Conservation (phyloP, 139 green algal species). For the Haematococcus sp. region DNA sequence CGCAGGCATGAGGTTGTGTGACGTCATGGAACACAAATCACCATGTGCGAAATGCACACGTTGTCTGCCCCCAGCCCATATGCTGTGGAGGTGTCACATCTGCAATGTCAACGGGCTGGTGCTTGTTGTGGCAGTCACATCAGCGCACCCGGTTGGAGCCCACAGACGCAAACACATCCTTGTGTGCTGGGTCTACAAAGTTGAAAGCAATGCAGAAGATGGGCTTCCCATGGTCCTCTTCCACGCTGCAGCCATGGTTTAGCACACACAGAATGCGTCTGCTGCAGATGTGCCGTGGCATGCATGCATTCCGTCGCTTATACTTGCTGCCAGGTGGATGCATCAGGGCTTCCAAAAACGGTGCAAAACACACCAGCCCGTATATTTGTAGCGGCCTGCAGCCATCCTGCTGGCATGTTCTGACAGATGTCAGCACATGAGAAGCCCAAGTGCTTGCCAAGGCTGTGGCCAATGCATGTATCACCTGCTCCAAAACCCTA, state of each 20-base stretch:
- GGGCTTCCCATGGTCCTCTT: constrained; percentile 48
- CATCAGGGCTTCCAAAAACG: not conserved
- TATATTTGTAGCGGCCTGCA: constrained; percentile 13
- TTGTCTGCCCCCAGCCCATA: not conserved
- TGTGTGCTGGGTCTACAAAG: constrained; percentile 27
- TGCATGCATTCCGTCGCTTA: not conserved
- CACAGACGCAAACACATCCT: constrained; percentile 62
- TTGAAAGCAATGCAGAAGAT: constrained; percentile 73
- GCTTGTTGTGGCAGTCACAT: too few relatives aligned
- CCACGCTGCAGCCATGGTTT: constrained; percentile 29
- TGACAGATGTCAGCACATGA: constrained; percentile 5
- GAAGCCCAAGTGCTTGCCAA: not conserved
- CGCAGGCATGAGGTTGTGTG: too few relatives aligned
- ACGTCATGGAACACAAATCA: too few relatives aligned
- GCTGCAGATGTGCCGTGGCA: not conserved
- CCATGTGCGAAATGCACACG: too few relatives aligned
- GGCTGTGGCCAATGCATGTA: too few relatives aligned
- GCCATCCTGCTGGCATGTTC: not conserved
- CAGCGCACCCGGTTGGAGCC: constrained; percentile 54
- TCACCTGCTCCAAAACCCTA: too few relatives aligned
- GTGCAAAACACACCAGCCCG: not conserved
- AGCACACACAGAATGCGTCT: not conserved
- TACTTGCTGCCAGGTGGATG: too few relatives aligned
- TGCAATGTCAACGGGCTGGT: not conserved
- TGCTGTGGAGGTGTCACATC: not conserved